A percentile compares a stretch with the other conserved stretches of the same genome.
phyloP scores from a whole-genome alignment of 176 grass and related monocot species.

The Lolium rigidum region DNA sequence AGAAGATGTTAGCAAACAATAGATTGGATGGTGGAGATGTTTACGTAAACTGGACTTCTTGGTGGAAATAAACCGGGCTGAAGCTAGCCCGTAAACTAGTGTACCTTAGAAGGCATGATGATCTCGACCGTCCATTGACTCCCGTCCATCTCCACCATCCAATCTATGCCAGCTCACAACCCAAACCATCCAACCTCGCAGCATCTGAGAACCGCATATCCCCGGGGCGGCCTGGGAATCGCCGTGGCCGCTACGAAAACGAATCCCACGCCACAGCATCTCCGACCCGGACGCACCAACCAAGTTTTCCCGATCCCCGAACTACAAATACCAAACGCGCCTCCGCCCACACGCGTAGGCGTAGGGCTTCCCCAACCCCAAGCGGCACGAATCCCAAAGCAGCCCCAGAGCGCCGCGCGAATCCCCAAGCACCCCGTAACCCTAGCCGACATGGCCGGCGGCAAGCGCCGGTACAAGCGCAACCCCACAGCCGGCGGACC shows the following conservation, averaged over 20 bases:
- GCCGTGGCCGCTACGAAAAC: slow-evolving; percentile 40
- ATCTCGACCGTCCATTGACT: background rate
- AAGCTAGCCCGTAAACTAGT: too few species aligned
- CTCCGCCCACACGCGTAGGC: too few species aligned
- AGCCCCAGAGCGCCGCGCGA: background rate
- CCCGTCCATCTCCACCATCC: background rate
- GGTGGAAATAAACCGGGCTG: too few species aligned
- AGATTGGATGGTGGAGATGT: too few species aligned
- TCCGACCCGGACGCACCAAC: background rate
- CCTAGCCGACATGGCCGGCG: slow-evolving; percentile 60
- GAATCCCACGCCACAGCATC: background rate
- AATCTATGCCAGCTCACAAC: background rate
- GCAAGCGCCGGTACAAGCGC: slow-evolving; percentile 52
- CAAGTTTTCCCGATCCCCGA: background rate
- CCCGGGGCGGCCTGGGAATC: background rate
- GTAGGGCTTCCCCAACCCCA: too few species aligned
- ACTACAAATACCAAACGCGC: slow-evolving; percentile 27
- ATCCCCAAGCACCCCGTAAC: slow-evolving; percentile 27
- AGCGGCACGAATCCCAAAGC: background rate
- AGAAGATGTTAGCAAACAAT: too few species aligned
- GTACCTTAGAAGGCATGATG: too few species aligned
- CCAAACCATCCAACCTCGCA: background rate
- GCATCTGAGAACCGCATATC: slow-evolving; percentile 6
- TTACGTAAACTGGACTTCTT: too few species aligned
- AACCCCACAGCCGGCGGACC: slow-evolving; percentile 72